Percentiles rank a stretch among this genome's conserved stretches.
These are phyloP conservation scores for Thamnidium elegans DNA, from an alignment of 192 early-diverging fungal genomes.

Conservation along the genomic window DNA sequence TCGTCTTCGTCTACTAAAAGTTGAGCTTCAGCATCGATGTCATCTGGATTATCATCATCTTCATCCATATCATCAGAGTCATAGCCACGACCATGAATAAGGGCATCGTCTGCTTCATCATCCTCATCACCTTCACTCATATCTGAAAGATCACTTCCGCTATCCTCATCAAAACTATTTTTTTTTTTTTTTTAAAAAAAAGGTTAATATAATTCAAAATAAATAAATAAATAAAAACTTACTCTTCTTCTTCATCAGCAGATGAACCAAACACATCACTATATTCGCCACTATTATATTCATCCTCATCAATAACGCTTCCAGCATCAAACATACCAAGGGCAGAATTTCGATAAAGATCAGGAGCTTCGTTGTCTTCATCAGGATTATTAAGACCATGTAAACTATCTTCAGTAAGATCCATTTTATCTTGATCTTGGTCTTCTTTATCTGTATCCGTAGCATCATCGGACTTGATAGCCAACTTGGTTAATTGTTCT, in stretches of 20 bases:
- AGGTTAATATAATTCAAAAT: conserved; percentile 24
- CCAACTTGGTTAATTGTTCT: conserved; percentile 84
- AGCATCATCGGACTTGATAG: conserved; percentile 76
- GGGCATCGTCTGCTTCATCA: conserved; percentile 59
- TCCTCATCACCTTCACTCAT: conserved; percentile 51
- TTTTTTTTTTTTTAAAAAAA: conserved; percentile 33
- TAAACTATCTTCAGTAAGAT: conserved; percentile 54
- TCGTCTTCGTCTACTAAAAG: conserved; percentile 35
- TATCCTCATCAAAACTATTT: conserved; percentile 73
- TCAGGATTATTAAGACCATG: conserved; percentile 25
- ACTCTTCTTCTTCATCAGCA: conserved; percentile 25
- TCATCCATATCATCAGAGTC: conserved; percentile 46
- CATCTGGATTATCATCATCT: conserved; percentile 37
- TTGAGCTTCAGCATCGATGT: background rate
- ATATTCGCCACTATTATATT: conserved; percentile 50
- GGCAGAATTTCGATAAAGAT: conserved; percentile 79
- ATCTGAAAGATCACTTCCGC: conserved; percentile 59
- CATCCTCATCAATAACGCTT: conserved; percentile 64
- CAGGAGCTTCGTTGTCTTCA: conserved; percentile 49
- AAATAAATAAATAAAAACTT: background rate
- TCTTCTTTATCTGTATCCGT: conserved; percentile 46
- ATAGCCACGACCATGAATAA: conserved; percentile 46
- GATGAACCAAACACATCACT: conserved; percentile 48
- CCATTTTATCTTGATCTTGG: conserved; percentile 50
- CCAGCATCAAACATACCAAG: conserved; percentile 78